Conservation (phyloP, 2,329 filamentous ascomycete genomes). For the Xylaria sp. region DNA sequence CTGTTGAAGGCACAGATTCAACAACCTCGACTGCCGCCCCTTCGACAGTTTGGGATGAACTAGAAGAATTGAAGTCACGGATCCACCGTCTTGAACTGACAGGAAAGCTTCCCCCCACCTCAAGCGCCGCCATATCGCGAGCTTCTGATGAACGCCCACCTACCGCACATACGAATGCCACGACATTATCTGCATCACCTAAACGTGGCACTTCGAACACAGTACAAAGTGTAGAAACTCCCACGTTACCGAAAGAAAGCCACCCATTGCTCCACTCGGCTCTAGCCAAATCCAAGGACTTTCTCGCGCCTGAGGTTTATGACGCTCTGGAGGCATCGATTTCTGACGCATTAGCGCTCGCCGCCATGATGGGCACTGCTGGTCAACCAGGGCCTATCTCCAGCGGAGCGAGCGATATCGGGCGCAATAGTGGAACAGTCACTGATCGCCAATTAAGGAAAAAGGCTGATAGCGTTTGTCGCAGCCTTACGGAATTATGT, state of each 20-base stretch:
- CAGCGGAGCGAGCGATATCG: slow-evolving; percentile 67
- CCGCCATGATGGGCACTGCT: slow-evolving; percentile 75
- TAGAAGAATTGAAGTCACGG: slow-evolving; percentile 92
- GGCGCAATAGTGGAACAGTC: slow-evolving; percentile 52
- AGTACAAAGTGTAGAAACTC: slow-evolving; percentile 51
- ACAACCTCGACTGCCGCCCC: slow-evolving; percentile 86
- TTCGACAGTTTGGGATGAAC: slow-evolving; percentile 95
- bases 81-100: slow-evolving; percentile 90
- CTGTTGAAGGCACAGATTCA: slow-evolving; percentile 78
- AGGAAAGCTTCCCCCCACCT: slow-evolving; percentile 83
- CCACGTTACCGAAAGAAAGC: slow-evolving; percentile 58
- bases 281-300: slow-evolving; percentile 74
- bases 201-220: slow-evolving; percentile 67
- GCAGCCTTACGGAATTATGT: slow-evolving; percentile 89
- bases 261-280: slow-evolving; percentile 84
- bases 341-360: slow-evolving; percentile 78
- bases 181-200: slow-evolving; percentile 88
- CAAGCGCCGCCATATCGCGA: slow-evolving; percentile 77
- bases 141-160: slow-evolving; percentile 80
- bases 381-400: slow-evolving; percentile 73
- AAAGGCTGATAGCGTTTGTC: slow-evolving; percentile 91
- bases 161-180: slow-evolving; percentile 84
- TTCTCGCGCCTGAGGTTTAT: slow-evolving; percentile 75
- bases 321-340: slow-evolving; percentile 80
- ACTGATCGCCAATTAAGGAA: slow-evolving; percentile 86